Conservation (phyloP, 768 basidiomycete species). For the Favolaschia claudopus region DNA sequence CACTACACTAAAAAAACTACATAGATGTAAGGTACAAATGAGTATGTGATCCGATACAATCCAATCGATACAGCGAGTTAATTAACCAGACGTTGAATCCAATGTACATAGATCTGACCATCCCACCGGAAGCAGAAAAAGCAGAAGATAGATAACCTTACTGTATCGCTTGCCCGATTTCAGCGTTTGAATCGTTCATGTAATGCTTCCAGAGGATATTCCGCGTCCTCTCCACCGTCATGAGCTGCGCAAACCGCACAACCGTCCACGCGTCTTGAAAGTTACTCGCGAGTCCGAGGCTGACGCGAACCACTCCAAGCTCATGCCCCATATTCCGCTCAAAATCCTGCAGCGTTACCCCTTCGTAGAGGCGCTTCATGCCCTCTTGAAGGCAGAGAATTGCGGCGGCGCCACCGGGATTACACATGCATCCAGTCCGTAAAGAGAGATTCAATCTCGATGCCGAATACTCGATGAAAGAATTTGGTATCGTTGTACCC, state of each 20-base stretch:
- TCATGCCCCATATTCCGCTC: conserved; percentile 69
- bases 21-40: no score
- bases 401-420: conserved; percentile 82
- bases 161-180: conserved; percentile 44
- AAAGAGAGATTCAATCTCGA: conserved; percentile 71
- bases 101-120: no score
- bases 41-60: no score
- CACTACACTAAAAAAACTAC: no score
- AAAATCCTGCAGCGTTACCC: conserved; percentile 68
- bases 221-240: conserved; percentile 49
- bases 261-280: conserved; percentile 78
- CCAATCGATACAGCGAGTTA: no score
- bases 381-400: conserved; percentile 70
- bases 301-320: conserved; percentile 78
- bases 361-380: conserved; percentile 67
- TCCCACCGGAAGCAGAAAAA: conserved; percentile 4
- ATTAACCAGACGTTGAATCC: no score
- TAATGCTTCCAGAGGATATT: conserved; percentile 50
- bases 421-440: conserved; percentile 89
- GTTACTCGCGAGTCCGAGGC: conserved; percentile 80
- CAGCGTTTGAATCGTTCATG: conserved; percentile 29
- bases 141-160: not conserved
- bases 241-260: conserved; percentile 53
- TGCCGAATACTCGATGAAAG: conserved; percentile 77
- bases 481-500: conserved; percentile 73